These are phyloP conservation scores for Acacia acuminata DNA, from an alignment of 306 rosid species.

Conservation along the genomic window DNA sequence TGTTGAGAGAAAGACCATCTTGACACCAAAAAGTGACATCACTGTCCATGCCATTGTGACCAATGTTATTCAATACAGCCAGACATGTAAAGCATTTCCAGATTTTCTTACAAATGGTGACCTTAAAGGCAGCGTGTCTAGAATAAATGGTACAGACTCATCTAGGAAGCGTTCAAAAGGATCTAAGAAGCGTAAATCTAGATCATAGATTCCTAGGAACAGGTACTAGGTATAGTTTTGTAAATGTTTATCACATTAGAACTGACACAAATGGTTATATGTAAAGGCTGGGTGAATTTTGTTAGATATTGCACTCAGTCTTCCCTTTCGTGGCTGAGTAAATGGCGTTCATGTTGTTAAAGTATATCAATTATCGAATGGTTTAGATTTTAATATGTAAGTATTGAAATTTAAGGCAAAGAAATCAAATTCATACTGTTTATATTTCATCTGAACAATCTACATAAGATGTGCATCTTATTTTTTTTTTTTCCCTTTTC, in stretches of 20 bases:
- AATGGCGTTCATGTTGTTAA: slow-evolving; percentile 13
- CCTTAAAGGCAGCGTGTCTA: slow-evolving; percentile 46
- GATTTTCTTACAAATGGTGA: slow-evolving; percentile 60
- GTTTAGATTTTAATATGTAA: not conserved
- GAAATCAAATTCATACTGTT: not conserved
- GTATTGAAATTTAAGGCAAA: not conserved
- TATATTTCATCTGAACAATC: not conserved
- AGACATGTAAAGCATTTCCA: slow-evolving; percentile 37
- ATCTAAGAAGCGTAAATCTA: slow-evolving; percentile 54
- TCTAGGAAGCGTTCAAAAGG: slow-evolving; percentile 78
- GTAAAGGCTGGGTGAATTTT: slow-evolving; percentile 86
- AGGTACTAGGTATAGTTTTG: slow-evolving; percentile 36
- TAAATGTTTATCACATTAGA: slow-evolving; percentile 34
- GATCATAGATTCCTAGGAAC: slow-evolving; percentile 38
- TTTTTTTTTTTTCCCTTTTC: not conserved
- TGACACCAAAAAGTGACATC: slow-evolving; percentile 59
- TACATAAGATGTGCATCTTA: not conserved
- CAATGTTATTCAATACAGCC: slow-evolving; percentile 60
- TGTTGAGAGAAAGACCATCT: slow-evolving; percentile 57
- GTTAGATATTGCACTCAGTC: slow-evolving; percentile 75
- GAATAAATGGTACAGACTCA: slow-evolving; percentile 47
- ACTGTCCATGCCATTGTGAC: slow-evolving; percentile 75
- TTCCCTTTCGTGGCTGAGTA: not conserved
- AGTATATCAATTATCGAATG: not conserved
- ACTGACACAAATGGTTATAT: slow-evolving; percentile 25